These are phyloP conservation scores for Aspergillus saccharolyticus DNA, from an alignment of 495 filamentous ascomycete genomes.

Conservation along the genomic window DNA sequence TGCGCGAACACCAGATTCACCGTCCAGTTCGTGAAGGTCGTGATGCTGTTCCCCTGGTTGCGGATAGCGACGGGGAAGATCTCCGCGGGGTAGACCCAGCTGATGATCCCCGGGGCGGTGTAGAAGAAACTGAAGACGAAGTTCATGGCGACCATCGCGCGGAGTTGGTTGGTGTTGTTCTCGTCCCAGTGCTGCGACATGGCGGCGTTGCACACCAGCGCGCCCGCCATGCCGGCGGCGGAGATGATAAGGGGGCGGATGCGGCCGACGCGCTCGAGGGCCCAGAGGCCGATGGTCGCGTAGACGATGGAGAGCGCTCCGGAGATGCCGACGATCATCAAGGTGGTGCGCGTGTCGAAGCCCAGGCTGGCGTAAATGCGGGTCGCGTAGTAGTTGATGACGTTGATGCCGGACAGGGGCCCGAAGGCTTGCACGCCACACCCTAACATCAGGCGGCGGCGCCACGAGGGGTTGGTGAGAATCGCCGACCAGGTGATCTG, in stretches of 20 bases:
- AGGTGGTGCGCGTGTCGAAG: conserved; percentile 37
- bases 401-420: conserved; percentile 49
- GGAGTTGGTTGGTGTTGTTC: conserved; percentile 10
- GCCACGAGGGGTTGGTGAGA: conserved; percentile 42
- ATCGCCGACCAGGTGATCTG: conserved; percentile 39
- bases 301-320: conserved; percentile 38
- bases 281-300: conserved; percentile 11
- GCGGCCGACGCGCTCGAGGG: conserved; percentile 15
- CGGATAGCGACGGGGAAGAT: conserved; percentile 50
- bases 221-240: conserved; percentile 4
- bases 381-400: conserved; percentile 48
- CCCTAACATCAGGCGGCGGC: conserved; percentile 46
- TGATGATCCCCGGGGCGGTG: conserved; percentile 41
- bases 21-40: conserved; percentile 48
- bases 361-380: conserved; percentile 49
- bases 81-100: conserved; percentile 53
- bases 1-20: conserved; percentile 49
- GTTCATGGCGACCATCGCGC: conserved; percentile 19
- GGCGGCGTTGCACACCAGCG: conserved; percentile 14
- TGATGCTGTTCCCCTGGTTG: conserved; percentile 44
- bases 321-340: conserved; percentile 49
- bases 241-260: conserved; percentile 16
- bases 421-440: conserved; percentile 49
- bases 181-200: conserved; percentile 12
- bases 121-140: conserved; percentile 18